These are phyloP conservation scores for Phytophthora cactorum DNA, from an alignment of 352 stramenopile genomes.

Conservation along the genomic window DNA sequence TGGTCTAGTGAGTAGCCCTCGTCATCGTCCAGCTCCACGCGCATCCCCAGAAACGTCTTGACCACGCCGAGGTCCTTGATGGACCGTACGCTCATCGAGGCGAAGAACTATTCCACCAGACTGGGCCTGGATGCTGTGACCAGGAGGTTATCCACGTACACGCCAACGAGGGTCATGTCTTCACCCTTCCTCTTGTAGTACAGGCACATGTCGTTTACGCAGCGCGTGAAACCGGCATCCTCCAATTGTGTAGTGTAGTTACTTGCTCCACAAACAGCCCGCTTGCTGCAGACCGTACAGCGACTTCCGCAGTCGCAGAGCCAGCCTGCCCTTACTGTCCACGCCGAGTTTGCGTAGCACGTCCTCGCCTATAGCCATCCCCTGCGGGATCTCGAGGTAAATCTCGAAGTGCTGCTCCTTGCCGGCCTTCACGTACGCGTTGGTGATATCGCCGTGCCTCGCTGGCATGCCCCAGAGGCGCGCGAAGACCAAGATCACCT, in stretches of 20 bases:
- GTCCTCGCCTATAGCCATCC: slow-evolving; percentile 1
- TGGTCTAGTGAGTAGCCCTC: too few species aligned
- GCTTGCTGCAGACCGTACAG: slow-evolving; percentile 3
- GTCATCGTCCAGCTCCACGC: slow-evolving; percentile 1
- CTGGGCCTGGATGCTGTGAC: slow-evolving; percentile 14
- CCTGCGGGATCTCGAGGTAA: slow-evolving; percentile 1
- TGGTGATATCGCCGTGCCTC: slow-evolving; percentile 6
- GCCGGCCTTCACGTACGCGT: slow-evolving; percentile 4
- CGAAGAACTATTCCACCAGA: slow-evolving; percentile 9
- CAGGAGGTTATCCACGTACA: slow-evolving; percentile 29
- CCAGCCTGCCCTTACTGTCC: not conserved
- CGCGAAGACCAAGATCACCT: slow-evolving; percentile 1
- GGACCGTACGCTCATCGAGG: slow-evolving; percentile 13
- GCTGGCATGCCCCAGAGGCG: not conserved
- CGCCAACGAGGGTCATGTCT: slow-evolving; percentile 12
- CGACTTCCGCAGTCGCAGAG: not conserved
- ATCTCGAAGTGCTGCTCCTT: slow-evolving; percentile 12
- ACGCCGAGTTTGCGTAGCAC: not conserved
- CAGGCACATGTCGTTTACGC: slow-evolving; percentile 11
- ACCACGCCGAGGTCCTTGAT: slow-evolving; percentile 39
- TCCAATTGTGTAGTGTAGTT: not conserved
- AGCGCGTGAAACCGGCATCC: slow-evolving; percentile 2
- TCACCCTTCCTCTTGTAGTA: slow-evolving; percentile 5
- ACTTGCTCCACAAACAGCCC: slow-evolving; percentile 5
- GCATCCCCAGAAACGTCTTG: slow-evolving; percentile 39